These are phyloP conservation scores for Dothiorella sarmentorum DNA, from an alignment of 2,329 filamentous ascomycete genomes.

Conservation along the genomic window DNA sequence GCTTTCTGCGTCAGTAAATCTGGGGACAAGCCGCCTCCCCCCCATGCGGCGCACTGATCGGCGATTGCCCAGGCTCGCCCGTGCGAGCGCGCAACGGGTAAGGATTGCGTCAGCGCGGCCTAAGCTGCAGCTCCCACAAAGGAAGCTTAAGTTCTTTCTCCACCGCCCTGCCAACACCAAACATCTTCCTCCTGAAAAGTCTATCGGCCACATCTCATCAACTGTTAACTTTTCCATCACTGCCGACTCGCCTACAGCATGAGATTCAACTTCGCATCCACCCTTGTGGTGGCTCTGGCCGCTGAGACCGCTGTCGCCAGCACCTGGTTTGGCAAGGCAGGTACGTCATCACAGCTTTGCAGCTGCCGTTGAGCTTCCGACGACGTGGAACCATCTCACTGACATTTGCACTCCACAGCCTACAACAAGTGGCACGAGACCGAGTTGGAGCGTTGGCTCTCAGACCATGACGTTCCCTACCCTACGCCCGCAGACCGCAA, in stretches of 20 bases:
- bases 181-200: constrained; percentile 15
- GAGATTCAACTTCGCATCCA: constrained; percentile 68
- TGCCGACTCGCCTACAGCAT: constrained; percentile 49
- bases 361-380: background rate
- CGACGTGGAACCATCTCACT: constrained; percentile 12
- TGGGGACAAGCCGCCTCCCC: background rate
- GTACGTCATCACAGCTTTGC: constrained; percentile 50
- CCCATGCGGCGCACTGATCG: constrained; percentile 8
- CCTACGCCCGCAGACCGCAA: constrained; percentile 88
- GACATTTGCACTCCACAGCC: constrained; percentile 52
- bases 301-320: constrained; percentile 67
- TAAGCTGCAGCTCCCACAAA: constrained; percentile 15
- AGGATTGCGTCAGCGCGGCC: constrained; percentile 13
- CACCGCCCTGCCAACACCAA: background rate
- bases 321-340: constrained; percentile 81
- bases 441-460: constrained; percentile 94
- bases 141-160: constrained; percentile 11
- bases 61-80: background rate
- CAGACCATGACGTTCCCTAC: constrained; percentile 86
- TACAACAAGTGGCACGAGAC: constrained; percentile 99
- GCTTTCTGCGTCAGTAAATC: constrained; percentile 1
- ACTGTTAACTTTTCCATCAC: constrained; percentile 16
- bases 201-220: background rate
- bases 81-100: background rate
- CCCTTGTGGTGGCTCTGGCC: constrained; percentile 70